Evolutionary conservation across 768 basidiomycete species (phyloP).

Genomic region (Pholiota conissans): DNA sequence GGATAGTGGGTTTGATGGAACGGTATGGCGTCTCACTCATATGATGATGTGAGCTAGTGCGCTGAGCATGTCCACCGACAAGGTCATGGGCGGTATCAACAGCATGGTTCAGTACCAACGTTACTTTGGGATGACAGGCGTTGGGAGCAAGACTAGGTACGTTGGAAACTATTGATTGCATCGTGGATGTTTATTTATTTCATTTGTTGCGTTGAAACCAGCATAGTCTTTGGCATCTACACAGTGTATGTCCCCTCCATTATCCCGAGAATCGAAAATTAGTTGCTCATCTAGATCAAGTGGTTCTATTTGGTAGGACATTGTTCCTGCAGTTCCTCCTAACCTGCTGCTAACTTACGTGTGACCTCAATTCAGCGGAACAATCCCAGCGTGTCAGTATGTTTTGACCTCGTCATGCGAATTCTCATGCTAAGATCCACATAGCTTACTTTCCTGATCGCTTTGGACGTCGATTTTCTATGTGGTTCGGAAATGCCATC

Average conservation of each 20-base stretch:
- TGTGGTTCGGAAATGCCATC: slow-evolving; percentile 48
- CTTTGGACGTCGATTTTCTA: slow-evolving; percentile 49
- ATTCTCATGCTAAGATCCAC: background rate
- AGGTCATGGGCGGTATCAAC: slow-evolving; percentile 57
- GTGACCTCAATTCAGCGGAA: slow-evolving; percentile 29
- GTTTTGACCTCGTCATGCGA: background rate
- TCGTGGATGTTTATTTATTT: background rate
- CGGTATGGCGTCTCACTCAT: slow-evolving; percentile 31
- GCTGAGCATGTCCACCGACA: too few relatives aligned
- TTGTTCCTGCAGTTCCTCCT: background rate
- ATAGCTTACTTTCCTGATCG: slow-evolving; percentile 46
- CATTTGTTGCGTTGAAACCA: slow-evolving; percentile 11
- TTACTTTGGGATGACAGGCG: slow-evolving; percentile 45
- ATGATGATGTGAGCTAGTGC: background rate
- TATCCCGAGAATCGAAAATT: background rate
- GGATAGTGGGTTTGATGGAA: slow-evolving; percentile 55
- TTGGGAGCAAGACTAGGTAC: slow-evolving; percentile 44
- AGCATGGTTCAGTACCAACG: slow-evolving; percentile 47
- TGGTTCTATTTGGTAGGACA: slow-evolving; percentile 37
- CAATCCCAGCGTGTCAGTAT: slow-evolving; percentile 42
- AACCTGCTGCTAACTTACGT: background rate
- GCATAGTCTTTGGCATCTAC: slow-evolving; percentile 56
- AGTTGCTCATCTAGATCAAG: slow-evolving; percentile 18
- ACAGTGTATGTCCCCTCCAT: slow-evolving; percentile 35
- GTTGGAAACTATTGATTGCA: slow-evolving; percentile 1